Percentiles rank a stretch among this genome's conserved stretches.
Evolutionary conservation across 352 stramenopile species (phyloP).

Genomic region (Peronospora destructor): DNA sequence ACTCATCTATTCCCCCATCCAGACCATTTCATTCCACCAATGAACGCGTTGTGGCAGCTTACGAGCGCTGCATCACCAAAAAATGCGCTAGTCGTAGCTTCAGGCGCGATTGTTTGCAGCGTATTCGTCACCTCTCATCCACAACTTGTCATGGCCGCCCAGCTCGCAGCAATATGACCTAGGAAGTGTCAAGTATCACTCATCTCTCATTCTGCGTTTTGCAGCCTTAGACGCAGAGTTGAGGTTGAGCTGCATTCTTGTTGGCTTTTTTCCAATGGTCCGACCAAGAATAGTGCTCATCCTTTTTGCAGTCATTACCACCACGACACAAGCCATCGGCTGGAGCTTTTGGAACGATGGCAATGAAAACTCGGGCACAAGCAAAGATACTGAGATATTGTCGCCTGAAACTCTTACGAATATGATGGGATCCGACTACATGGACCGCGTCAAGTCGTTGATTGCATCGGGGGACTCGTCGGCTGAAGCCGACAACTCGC

Average conservation of each 20-base stretch:
- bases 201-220: slow-evolving; percentile 26
- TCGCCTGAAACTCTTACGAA: slow-evolving; percentile 18
- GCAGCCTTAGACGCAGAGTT: slow-evolving; percentile 12
- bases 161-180: no score
- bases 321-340: slow-evolving; percentile 22
- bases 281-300: slow-evolving; percentile 10
- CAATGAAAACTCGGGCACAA: slow-evolving; percentile 10
- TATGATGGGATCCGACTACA: slow-evolving; percentile 27
- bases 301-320: slow-evolving; percentile 8
- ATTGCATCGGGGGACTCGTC: slow-evolving; percentile 14
- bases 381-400: slow-evolving; percentile 6
- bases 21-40: neutral
- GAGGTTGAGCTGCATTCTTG: slow-evolving; percentile 5
- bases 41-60: neutral
- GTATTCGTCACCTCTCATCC: slow-evolving; percentile 21
- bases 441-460: slow-evolving; percentile 19
- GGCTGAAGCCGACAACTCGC: slow-evolving; percentile 1
- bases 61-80: slow-evolving; percentile 8
- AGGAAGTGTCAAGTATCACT: slow-evolving; percentile 4
- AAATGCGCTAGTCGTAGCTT: slow-evolving; percentile 9
- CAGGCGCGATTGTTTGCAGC: slow-evolving; percentile 23
- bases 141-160: slow-evolving; percentile 23
- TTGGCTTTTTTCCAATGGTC: slow-evolving; percentile 13
- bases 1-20: slow-evolving; percentile 1
- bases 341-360: slow-evolving; percentile 32